phyloP scores from a whole-genome alignment of 106 monocot species.

The Apostasia shenzhenica region DNA sequence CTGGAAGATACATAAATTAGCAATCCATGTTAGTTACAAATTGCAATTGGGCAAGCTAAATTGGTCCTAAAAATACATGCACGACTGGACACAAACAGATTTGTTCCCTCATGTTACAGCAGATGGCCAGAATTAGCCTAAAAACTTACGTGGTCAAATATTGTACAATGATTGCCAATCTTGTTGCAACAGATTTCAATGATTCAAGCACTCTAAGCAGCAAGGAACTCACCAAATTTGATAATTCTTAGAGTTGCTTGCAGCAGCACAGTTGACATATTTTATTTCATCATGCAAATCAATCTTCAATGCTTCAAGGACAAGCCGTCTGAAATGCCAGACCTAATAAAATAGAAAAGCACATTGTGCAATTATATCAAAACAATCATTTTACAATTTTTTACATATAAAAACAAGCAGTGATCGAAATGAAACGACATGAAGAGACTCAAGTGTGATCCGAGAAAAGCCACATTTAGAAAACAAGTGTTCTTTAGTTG shows the following conservation, averaged over 20 bases:
- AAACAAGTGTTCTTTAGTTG: too few relatives aligned
- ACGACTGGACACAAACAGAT: too few relatives aligned
- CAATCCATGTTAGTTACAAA: too few relatives aligned
- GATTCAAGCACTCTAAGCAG: neutral
- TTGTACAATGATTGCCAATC: neutral
- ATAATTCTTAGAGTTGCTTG: conserved; percentile 78
- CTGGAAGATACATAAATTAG: conserved; percentile 21
- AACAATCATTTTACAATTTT: neutral
- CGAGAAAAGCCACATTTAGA: too few relatives aligned
- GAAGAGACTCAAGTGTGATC: too few relatives aligned
- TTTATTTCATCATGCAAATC: conserved; percentile 57
- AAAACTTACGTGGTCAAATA: too few relatives aligned
- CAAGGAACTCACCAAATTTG: conserved; percentile 73
- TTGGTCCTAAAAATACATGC: too few relatives aligned
- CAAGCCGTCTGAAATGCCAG: conserved; percentile 96
- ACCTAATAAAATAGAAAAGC: conserved; percentile 32
- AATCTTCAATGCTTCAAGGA: conserved; percentile 63
- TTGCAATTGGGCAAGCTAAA: too few relatives aligned
- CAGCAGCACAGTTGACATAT: conserved; percentile 50
- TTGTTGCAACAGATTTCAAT: neutral
- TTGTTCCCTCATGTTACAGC: too few relatives aligned
- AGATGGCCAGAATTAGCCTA: too few relatives aligned
- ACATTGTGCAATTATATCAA: neutral
- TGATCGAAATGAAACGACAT: too few relatives aligned
- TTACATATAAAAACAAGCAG: too few relatives aligned